Conservation (phyloP, 148 eudicot species). For the Amaranthus hypochondriacus region DNA sequence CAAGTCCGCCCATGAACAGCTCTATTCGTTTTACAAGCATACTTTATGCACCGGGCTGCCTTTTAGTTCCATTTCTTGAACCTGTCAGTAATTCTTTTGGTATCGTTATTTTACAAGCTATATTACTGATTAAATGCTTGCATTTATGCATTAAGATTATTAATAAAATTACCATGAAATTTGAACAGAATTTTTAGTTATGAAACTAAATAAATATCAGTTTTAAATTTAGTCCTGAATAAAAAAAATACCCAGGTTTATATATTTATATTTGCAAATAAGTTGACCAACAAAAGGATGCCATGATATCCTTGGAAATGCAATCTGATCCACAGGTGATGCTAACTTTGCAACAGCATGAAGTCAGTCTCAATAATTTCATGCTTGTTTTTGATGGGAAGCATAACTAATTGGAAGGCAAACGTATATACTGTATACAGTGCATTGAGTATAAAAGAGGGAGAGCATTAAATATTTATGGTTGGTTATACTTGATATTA, state of each 20-base stretch:
- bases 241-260: too few relatives aligned
- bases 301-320: background rate
- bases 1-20: too few relatives aligned
- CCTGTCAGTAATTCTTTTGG: too few relatives aligned
- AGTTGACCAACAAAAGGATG: background rate
- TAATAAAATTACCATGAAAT: background rate
- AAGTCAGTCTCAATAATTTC: slow-evolving; percentile 2
- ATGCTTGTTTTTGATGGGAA: background rate
- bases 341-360: background rate
- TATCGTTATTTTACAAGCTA: too few relatives aligned
- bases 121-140: too few relatives aligned
- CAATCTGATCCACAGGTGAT: slow-evolving; percentile 5
- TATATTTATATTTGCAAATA: too few relatives aligned
- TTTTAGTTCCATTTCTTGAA: too few relatives aligned
- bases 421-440: background rate
- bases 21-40: too few relatives aligned
- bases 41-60: too few relatives aligned
- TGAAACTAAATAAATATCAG: too few relatives aligned
- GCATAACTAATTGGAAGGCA: background rate
- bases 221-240: too few relatives aligned
- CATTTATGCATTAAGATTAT: background rate
- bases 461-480: background rate
- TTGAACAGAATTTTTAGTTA: background rate
- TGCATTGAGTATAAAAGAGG: background rate
- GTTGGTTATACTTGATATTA: background rate